Conservation (phyloP, 2,329 filamentous ascomycete species). For the Penicillium frequentans region DNA sequence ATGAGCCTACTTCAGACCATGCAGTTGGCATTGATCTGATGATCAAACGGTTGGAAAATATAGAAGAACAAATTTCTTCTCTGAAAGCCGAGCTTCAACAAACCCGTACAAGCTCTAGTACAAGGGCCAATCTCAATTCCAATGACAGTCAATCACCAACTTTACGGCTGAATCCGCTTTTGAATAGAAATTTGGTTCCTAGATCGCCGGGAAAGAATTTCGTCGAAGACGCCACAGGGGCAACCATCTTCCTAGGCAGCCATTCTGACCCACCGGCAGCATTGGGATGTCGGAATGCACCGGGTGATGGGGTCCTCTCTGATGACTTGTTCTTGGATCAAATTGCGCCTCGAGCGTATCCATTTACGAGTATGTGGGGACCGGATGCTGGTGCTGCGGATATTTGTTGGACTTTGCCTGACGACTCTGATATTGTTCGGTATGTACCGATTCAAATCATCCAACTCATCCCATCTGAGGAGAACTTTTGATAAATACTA, state of each 20-base stretch:
- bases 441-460: not conserved
- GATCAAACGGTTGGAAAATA: constrained; percentile 14
- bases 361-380: constrained; percentile 26
- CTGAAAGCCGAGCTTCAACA: constrained; percentile 20
- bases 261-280: constrained; percentile 21
- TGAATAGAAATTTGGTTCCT: not conserved
- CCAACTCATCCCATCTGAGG: not conserved
- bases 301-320: not conserved
- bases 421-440: constrained; percentile 25
- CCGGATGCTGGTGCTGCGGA: constrained; percentile 13
- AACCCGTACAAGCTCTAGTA: not conserved
- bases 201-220: constrained; percentile 15
- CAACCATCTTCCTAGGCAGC: constrained; percentile 22
- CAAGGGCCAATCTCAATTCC: not conserved
- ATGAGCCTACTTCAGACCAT: not conserved
- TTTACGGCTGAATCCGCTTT: not conserved
- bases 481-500: not conserved
- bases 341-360: constrained; percentile 21
- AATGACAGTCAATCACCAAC: not conserved
- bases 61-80: constrained; percentile 23
- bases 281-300: constrained; percentile 9
- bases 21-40: not conserved
- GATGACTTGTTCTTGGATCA: constrained; percentile 14
- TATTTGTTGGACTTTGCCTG: constrained; percentile 23
- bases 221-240: constrained; percentile 24